These are phyloP conservation scores for Penicillium sp. DNA, from an alignment of 2,329 filamentous ascomycete genomes.

Conservation along the genomic window DNA sequence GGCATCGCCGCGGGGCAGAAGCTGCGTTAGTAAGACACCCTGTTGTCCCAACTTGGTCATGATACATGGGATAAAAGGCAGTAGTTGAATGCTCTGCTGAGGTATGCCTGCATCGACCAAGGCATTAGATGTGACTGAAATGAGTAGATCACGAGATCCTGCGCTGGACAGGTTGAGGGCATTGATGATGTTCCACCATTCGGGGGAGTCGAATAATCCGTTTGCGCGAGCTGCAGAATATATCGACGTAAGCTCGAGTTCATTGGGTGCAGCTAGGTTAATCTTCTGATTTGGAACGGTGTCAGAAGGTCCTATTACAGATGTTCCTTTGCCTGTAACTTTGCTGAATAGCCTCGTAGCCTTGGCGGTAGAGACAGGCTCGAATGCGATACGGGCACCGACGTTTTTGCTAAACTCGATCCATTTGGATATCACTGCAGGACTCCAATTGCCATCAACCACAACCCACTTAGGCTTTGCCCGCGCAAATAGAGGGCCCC, in stretches of 20 bases:
- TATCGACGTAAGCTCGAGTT: conserved; percentile 75
- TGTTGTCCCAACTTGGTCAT: conserved; percentile 75
- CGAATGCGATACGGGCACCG: conserved; percentile 66
- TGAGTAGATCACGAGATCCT: conserved; percentile 67
- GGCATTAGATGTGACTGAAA: conserved; percentile 60
- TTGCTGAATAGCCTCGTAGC: conserved; percentile 61
- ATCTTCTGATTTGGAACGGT: conserved; percentile 62
- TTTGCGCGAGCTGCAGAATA: conserved; percentile 64
- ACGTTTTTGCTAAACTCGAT: conserved; percentile 57
- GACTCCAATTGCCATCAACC: conserved; percentile 82
- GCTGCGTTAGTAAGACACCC: conserved; percentile 70
- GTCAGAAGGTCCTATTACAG: conserved; percentile 29
- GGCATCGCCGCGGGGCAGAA: conserved; percentile 65
- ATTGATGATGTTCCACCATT: conserved; percentile 80
- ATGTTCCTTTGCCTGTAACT: conserved; percentile 16
- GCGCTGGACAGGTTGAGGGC: conserved; percentile 66
- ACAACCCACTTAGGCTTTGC: conserved; percentile 71
- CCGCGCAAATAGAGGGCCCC: conserved; percentile 56
- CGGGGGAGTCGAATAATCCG: conserved; percentile 63
- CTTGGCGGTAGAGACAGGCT: conserved; percentile 85
- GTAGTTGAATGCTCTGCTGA: conserved; percentile 75
- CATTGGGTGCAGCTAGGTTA: conserved; percentile 77
- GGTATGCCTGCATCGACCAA: conserved; percentile 79
- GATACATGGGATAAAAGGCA: conserved; percentile 83
- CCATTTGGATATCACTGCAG: conserved; percentile 64